A percentile compares a stretch with the other conserved stretches of the same genome.
phyloP scores from a whole-genome alignment of 2,329 filamentous ascomycete species.

The Monosporascus sp. region DNA sequence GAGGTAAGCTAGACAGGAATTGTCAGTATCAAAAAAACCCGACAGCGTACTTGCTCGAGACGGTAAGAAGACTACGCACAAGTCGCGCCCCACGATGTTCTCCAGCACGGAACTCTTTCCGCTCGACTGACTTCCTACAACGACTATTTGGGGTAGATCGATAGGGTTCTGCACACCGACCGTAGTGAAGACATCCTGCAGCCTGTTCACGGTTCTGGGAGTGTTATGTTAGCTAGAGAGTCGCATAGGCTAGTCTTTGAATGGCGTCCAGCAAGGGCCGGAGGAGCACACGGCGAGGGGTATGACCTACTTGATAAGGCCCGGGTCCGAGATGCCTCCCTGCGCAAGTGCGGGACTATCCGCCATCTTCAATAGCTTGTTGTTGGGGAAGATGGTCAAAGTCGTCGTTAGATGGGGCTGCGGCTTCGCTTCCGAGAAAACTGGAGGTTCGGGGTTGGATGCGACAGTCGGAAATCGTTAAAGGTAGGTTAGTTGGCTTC shows the following conservation, averaged over 20 bases:
- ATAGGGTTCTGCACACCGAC: slow-evolving; percentile 99
- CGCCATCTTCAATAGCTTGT: slow-evolving; percentile 17
- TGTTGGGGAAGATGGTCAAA: slow-evolving; percentile 5
- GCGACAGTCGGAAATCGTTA: not conserved
- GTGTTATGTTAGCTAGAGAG: slow-evolving; percentile 22
- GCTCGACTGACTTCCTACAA: slow-evolving; percentile 97
- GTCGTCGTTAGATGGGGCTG: slow-evolving; percentile 8
- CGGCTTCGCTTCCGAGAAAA: slow-evolving; percentile 5
- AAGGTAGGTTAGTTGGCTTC: not conserved
- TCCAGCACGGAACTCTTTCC: slow-evolving; percentile 99
- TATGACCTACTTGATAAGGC: slow-evolving; percentile 54
- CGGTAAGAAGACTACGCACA: slow-evolving; percentile 57
- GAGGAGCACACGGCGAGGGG: not conserved
- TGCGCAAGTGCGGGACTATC: slow-evolving; percentile 31
- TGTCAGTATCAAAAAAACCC: slow-evolving; percentile 2
- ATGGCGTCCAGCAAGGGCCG: too few relatives aligned
- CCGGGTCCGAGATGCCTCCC: slow-evolving; percentile 62
- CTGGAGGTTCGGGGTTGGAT: not conserved
- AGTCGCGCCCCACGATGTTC: slow-evolving; percentile 97
- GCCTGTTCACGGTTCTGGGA: slow-evolving; percentile 87
- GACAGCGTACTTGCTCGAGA: slow-evolving; percentile 1
- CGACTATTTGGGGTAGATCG: slow-evolving; percentile 95
- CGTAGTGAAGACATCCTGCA: slow-evolving; percentile 98
- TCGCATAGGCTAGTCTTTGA: not conserved
- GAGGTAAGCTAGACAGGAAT: slow-evolving; percentile 64